phyloP scores from a whole-genome alignment of 768 basidiomycete genomes.

The Udeniomyces megalosporus region DNA sequence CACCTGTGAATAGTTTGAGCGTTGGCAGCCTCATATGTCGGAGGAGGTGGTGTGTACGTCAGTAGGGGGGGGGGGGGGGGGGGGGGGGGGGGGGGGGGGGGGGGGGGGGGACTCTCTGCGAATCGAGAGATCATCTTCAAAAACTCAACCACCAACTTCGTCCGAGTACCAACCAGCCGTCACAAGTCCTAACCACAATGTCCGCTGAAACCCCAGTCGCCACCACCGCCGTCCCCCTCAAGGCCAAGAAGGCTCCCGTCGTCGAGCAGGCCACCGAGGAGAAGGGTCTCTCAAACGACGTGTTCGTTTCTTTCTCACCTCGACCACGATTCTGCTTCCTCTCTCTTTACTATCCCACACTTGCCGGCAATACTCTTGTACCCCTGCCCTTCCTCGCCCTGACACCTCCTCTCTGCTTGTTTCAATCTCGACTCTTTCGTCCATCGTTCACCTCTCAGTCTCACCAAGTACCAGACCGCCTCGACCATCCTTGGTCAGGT shows the following conservation, averaged over 20 bases:
- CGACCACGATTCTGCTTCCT: not conserved
- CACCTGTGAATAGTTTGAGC: not conserved
- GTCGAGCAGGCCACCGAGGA: slow-evolving; percentile 22
- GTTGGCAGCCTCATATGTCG: not conserved
- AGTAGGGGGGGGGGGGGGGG: not conserved
- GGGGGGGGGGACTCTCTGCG: not conserved
- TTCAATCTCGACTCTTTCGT: not conserved
- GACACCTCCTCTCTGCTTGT: not conserved
- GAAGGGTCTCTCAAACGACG: slow-evolving; percentile 29
- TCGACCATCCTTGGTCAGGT: slow-evolving; percentile 77
- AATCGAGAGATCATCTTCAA: too few relatives aligned
- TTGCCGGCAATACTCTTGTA: not conserved
- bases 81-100: not conserved
- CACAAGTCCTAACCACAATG: not conserved
- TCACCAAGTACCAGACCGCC: slow-evolving; percentile 51
- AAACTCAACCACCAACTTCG: too few relatives aligned
- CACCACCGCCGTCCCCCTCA: slow-evolving; percentile 7
- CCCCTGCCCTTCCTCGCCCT: not conserved
- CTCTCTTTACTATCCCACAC: not conserved
- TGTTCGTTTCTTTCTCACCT: slow-evolving; percentile 19
- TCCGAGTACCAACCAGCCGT: not conserved
- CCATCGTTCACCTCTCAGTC: slow-evolving; percentile 17
- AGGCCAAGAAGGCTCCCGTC: slow-evolving; percentile 19
- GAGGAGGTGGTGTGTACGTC: not conserved
- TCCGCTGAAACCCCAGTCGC: not conserved